These are phyloP conservation scores for Prunella vulgaris DNA, from an alignment of 257 asterid species.

Conservation along the genomic window DNA sequence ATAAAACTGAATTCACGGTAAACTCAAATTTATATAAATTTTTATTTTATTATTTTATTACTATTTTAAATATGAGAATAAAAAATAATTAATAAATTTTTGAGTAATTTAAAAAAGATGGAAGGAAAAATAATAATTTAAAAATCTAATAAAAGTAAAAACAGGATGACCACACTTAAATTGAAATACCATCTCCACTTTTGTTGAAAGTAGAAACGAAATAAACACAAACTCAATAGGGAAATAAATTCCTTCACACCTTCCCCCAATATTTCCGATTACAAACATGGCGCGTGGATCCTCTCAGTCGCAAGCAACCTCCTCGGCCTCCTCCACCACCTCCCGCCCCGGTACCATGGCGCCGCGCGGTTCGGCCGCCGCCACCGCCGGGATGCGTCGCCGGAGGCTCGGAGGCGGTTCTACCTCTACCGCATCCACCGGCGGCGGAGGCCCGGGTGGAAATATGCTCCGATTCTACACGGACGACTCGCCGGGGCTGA, in stretches of 20 bases:
- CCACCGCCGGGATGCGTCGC: conserved; percentile 60
- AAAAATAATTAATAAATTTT: no score
- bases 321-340: conserved; percentile 35
- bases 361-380: conserved; percentile 58
- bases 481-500: conserved; percentile 63
- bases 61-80: no score
- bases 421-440: conserved; percentile 20
- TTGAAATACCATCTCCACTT: not conserved
- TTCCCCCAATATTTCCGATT: not conserved
- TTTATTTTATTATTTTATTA: no score
- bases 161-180: not conserved
- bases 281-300: conserved; percentile 43
- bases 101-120: no score
- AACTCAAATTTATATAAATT: no score
- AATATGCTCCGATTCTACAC: conserved; percentile 70
- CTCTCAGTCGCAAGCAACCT: conserved; percentile 52
- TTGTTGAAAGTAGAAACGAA: no score
- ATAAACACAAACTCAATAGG: not conserved
- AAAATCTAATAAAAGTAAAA: no score
- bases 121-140: no score
- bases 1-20: no score
- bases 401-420: conserved; percentile 39
- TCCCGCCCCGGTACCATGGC: conserved; percentile 39
- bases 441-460: conserved; percentile 28
- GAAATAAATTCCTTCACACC: not conserved